Conservation (phyloP, 2,329 filamentous ascomycete species). For the Alternaria arborescens region DNA sequence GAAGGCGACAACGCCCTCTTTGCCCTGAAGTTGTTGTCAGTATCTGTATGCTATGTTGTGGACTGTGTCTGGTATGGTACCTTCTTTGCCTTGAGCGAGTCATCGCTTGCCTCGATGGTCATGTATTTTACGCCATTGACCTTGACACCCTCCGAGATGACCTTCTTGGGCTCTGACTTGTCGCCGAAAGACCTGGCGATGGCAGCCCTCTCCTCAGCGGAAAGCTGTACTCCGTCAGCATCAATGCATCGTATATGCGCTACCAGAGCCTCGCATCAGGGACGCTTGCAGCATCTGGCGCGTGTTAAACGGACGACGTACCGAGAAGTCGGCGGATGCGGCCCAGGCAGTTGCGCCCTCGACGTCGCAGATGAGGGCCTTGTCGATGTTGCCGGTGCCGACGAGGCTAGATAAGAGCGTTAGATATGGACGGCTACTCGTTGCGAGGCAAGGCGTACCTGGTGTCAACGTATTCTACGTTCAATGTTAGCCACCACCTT, state of each 20-base stretch:
- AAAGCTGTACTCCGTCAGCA: slow-evolving; percentile 53
- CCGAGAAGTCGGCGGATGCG: slow-evolving; percentile 87
- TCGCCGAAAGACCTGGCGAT: slow-evolving; percentile 64
- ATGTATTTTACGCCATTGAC: slow-evolving; percentile 81
- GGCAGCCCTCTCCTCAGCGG: slow-evolving; percentile 63
- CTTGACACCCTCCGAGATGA: slow-evolving; percentile 77
- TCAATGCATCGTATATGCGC: slow-evolving; percentile 1
- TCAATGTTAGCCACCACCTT: slow-evolving; percentile 31
- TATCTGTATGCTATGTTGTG: not conserved
- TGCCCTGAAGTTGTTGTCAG: slow-evolving; percentile 65
- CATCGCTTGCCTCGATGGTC: slow-evolving; percentile 76
- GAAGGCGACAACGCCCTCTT: slow-evolving; percentile 80
- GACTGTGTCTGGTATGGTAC: slow-evolving; percentile 58
- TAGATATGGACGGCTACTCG: slow-evolving; percentile 17
- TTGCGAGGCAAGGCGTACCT: slow-evolving; percentile 37
- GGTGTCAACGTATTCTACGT: slow-evolving; percentile 53
- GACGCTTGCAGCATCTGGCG: not conserved
- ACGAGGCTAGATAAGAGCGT: slow-evolving; percentile 47
- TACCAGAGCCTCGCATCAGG: not conserved
- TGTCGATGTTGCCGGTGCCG: slow-evolving; percentile 56
- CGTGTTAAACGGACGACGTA: slow-evolving; percentile 57
- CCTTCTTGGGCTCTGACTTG: slow-evolving; percentile 68
- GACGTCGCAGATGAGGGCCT: slow-evolving; percentile 61
- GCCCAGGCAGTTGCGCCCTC: slow-evolving; percentile 68
- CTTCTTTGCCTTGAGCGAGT: slow-evolving; percentile 86